Conservation (phyloP, 441 rosid genomes). For the Adansonia rubrostipa region DNA sequence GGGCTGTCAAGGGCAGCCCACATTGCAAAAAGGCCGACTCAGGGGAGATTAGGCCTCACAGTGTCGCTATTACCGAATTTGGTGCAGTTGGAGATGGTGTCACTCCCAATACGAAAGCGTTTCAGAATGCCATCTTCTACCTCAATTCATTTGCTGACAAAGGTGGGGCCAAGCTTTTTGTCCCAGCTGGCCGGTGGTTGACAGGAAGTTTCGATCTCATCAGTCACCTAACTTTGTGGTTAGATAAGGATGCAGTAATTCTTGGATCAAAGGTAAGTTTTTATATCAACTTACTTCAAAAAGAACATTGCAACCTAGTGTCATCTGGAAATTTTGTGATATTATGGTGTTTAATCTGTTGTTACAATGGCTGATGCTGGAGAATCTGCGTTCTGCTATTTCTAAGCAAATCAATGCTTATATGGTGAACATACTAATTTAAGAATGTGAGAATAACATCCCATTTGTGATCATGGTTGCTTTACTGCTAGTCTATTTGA, state of each 20-base stretch:
- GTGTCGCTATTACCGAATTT: conserved; percentile 91
- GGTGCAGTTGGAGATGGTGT: conserved; percentile 98
- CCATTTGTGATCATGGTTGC: conserved; percentile 20
- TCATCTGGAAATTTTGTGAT: neutral
- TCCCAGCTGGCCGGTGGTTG: conserved; percentile 94
- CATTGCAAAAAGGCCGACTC: conserved; percentile 56
- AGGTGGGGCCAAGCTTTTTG: conserved; percentile 97
- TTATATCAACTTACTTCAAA: conserved; percentile 21
- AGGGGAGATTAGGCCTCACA: conserved; percentile 73
- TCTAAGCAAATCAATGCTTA: conserved; percentile 4
- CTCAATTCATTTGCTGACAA: conserved; percentile 94
- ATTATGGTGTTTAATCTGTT: neutral
- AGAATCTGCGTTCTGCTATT: neutral
- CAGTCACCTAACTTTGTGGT: conserved; percentile 91
- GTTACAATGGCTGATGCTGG: neutral
- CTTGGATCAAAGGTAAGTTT: conserved; percentile 82
- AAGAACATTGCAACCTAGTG: neutral
- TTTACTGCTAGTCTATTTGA: conserved; percentile 21
- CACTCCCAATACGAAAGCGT: conserved; percentile 93
- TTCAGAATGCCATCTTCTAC: conserved; percentile 97
- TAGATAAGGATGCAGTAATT: conserved; percentile 87
- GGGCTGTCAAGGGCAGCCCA: conserved; percentile 54
- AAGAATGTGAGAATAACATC: neutral
- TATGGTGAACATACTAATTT: neutral
- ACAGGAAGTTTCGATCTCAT: conserved; percentile 97